A percentile compares a stretch with the other conserved stretches of the same genome.
Conservation (phyloP, 2,329 filamentous ascomycete species). For the Xylariaceae sp. region DNA sequence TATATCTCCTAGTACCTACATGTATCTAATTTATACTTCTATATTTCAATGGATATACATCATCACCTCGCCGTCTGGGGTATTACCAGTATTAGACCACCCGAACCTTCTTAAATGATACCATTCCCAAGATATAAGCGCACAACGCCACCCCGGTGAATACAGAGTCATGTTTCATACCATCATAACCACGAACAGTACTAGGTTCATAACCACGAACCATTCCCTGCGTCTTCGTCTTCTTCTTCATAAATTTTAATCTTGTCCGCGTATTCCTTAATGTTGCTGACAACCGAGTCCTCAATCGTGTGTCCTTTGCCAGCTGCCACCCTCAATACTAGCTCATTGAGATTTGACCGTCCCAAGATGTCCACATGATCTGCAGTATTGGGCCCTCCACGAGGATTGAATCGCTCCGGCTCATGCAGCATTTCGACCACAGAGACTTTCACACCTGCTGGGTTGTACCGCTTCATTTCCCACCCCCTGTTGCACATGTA, state of each 20-base stretch:
- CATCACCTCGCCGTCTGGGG: not conserved
- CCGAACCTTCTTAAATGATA: conserved; percentile 1
- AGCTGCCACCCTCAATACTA: conserved; percentile 81
- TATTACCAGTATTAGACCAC: conserved; percentile 2
- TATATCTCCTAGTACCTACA: too few species aligned
- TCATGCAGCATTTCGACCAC: conserved; percentile 97
- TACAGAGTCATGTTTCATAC: conserved; percentile 6
- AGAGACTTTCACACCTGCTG: conserved; percentile 73
- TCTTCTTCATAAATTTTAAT: conserved; percentile 75
- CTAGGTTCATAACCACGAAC: not conserved
- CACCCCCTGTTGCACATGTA: conserved; percentile 98
- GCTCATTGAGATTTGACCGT: conserved; percentile 80
- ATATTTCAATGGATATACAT: conserved; percentile 6
- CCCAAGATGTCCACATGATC: conserved; percentile 98
- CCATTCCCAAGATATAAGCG: not conserved
- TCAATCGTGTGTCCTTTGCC: conserved; percentile 77
- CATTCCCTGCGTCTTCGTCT: conserved; percentile 4
- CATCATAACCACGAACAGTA: too few species aligned
- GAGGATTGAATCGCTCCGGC: conserved; percentile 83
- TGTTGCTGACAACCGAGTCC: conserved; percentile 75
- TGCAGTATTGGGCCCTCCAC: conserved; percentile 66
- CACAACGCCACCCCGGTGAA: conserved; percentile 6
- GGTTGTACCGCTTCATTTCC: conserved; percentile 91
- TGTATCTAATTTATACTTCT: not conserved
- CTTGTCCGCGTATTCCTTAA: conserved; percentile 74